A percentile compares a stretch with the other conserved stretches of the same genome.
phyloP scores from a whole-genome alignment of 2,329 filamentous ascomycete species.

The Botrytis byssoidea region DNA sequence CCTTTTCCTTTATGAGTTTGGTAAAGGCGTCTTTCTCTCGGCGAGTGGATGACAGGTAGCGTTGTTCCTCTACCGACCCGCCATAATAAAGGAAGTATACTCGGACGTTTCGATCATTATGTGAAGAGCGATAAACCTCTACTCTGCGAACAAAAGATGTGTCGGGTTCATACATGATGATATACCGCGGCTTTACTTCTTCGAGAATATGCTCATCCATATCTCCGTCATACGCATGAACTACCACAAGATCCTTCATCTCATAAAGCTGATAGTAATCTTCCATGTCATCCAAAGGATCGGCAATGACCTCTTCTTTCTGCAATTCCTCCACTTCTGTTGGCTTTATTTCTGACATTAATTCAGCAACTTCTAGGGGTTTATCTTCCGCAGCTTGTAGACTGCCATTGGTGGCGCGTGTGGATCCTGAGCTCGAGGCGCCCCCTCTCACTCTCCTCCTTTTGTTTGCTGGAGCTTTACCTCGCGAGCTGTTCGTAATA shows the following conservation, averaged over 20 bases:
- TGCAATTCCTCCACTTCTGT: conserved; percentile 73
- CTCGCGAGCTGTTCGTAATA: conserved; percentile 47
- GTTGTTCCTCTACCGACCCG: conserved; percentile 91
- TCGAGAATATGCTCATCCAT: conserved; percentile 96
- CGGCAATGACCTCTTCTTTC: conserved; percentile 72
- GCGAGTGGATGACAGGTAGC: conserved; percentile 85
- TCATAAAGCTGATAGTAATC: conserved; percentile 89
- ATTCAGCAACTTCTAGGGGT: conserved; percentile 73
- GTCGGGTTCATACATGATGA: conserved; percentile 98
- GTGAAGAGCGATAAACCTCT: conserved; percentile 93
- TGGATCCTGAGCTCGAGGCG: conserved; percentile 55
- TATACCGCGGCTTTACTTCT: conserved; percentile 87
- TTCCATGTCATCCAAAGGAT: conserved; percentile 87
- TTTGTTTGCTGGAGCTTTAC: conserved; percentile 76
- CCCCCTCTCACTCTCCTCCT: conserved; percentile 81
- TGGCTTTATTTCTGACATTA: conserved; percentile 81
- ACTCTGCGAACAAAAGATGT: conserved; percentile 90
- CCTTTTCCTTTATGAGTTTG: conserved; percentile 88
- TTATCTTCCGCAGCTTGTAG: conserved; percentile 79
- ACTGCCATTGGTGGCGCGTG: conserved; percentile 69
- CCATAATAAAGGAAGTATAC: conserved; percentile 98
- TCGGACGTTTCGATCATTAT: conserved; percentile 81
- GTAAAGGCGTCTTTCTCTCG: conserved; percentile 96
- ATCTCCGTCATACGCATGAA: conserved; percentile 93
- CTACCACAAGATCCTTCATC: conserved; percentile 81